A percentile compares a stretch with the other conserved stretches of the same genome.
Evolutionary conservation across 1,139 yeast genomes (phyloP).

Genomic region (Suzukiozyma palmioleophila): DNA sequence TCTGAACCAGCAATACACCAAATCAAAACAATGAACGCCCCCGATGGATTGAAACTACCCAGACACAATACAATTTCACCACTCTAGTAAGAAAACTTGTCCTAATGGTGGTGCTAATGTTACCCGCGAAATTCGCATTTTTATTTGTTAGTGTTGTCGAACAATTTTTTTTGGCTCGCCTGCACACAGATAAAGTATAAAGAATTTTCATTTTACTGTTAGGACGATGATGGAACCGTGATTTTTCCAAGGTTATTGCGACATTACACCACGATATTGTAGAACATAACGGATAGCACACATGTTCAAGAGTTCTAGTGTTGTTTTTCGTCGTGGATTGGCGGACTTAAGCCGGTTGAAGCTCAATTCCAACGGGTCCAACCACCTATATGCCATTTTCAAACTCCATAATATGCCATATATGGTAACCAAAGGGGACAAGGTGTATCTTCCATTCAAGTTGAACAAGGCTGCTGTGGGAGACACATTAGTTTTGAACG

Average conservation of each 20-base stretch:
- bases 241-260: too few species aligned
- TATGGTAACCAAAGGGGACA: conserved; percentile 88
- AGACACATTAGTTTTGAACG: conserved; percentile 64
- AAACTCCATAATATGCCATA: conserved; percentile 82
- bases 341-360: conserved; percentile 46
- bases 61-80: background rate
- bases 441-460: conserved; percentile 70
- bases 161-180: conserved; percentile 1
- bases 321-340: conserved; percentile 1
- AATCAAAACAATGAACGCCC: background rate
- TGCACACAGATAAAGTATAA: background rate
- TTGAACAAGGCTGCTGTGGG: conserved; percentile 78
- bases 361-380: conserved; percentile 49
- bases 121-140: too few species aligned
- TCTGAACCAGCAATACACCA: background rate
- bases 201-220: too few species aligned
- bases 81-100: conserved; percentile 1
- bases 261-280: too few species aligned
- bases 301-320: background rate
- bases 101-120: too few species aligned
- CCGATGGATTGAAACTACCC: background rate
- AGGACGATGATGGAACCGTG: too few species aligned
- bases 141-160: background rate
- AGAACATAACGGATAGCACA: background rate
- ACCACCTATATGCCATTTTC: conserved; percentile 71